phyloP scores from a whole-genome alignment of 208 protist genomes.

The Porcisia deanei region DNA sequence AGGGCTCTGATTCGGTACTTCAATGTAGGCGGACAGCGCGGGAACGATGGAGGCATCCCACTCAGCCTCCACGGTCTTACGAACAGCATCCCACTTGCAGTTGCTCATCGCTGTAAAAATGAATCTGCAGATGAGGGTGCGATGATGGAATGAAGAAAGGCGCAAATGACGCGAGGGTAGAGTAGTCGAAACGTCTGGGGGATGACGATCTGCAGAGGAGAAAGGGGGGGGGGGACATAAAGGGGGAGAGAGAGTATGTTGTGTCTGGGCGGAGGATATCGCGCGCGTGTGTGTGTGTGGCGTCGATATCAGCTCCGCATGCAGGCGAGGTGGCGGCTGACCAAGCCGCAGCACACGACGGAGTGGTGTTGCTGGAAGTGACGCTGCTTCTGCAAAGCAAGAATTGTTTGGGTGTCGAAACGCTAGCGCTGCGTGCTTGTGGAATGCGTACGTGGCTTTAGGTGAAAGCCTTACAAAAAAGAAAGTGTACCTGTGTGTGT shows the following conservation, averaged over 20 bases:
- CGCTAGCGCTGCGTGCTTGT: background rate
- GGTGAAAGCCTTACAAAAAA: background rate
- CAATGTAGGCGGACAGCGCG: slow-evolving; percentile 86
- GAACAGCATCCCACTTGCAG: slow-evolving; percentile 54
- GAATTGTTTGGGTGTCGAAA: background rate
- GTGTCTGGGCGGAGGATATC: background rate
- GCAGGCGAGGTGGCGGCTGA: background rate
- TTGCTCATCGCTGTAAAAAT: slow-evolving; percentile 15
- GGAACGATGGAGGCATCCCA: slow-evolving; percentile 92
- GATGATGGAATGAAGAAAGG: background rate
- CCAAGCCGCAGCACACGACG: background rate
- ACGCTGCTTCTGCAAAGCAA: background rate
- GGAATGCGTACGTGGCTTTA: background rate
- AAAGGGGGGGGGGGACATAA: background rate
- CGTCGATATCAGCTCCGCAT: background rate
- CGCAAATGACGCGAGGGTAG: background rate
- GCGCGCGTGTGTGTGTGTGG: slow-evolving; percentile 11
- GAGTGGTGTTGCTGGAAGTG: background rate
- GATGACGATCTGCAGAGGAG: background rate
- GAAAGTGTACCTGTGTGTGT: background rate
- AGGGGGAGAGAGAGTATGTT: background rate
- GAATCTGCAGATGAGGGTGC: background rate
- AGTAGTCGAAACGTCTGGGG: background rate
- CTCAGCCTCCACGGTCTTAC: slow-evolving; percentile 53
- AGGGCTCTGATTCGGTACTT: slow-evolving; percentile 95